Base-by-base conservation (phyloP, 192 early-diverging fungal genomes). In the Coemansia sp. region DNA sequence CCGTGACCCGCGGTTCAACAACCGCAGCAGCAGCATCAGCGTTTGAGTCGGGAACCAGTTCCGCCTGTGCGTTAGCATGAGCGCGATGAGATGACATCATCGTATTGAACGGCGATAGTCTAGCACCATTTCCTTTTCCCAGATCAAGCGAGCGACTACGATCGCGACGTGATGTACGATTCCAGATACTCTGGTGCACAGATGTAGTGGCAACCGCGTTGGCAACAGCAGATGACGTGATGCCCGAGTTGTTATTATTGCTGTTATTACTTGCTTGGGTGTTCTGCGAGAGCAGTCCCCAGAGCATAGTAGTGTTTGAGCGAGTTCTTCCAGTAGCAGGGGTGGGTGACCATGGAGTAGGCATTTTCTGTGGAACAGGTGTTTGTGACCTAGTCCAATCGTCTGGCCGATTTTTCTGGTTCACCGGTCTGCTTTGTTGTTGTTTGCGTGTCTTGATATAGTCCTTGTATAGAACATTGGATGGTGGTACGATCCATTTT, bases 401-500 rank as follows among this genome's bases (percentile, higher is more conserved):
- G 3, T 56, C 55, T 7, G 55, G 30, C 14, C 29, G 12, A 14
- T 14, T 7, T 56, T 17, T 30, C 56, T 57, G 56, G 7, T 7
- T 30, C 56, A 45, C 40, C 18, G 29, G 32, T 31, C 33, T 42
- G 31, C 12, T 48, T 48, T 42, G 40, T 38, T 61, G 59, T 17
- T 61, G 59, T 42, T 12, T 61, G 17, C 38, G 64, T 1, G 36
- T 22, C 45, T 66, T 62, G 7, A 73, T 18, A 31, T 80, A 74
- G 66, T 80, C 77, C 36, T 36, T 64, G 56, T 80, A 80, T 4
- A 80, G 63, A 5, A 73, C 56, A 1, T 45, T 67, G 2, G 72
- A 71, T 10, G 77, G 72, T 45, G 65, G 77, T 36, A 80, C 77
- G 5, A 82, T 76, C 79, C 79, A 82, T 25, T 61, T 60, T 12